A percentile compares a stretch with the other conserved stretches of the same genome.
These are phyloP conservation scores for Pelargonium cotyledonis DNA, from an alignment of 441 rosid genomes.

Conservation along the genomic window DNA sequence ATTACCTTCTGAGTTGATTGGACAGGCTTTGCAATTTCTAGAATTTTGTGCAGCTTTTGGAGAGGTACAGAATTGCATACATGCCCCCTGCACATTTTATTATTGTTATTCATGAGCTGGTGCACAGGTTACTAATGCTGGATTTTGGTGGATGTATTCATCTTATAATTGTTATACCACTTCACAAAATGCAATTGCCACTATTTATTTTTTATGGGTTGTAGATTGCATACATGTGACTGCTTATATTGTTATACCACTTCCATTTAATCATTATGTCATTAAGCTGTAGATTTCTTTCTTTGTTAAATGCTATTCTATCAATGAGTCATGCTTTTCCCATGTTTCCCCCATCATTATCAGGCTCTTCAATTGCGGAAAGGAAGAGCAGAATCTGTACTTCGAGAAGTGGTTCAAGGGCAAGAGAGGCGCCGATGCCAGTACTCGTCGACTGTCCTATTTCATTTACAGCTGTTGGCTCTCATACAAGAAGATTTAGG, in stretches of 20 bases:
- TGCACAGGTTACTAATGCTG: not conserved
- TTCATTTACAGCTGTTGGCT: slow-evolving; percentile 48
- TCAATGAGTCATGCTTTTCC: too few species aligned
- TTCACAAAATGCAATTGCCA: not conserved
- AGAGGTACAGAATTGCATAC: slow-evolving; percentile 30
- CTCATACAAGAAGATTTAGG: slow-evolving; percentile 44
- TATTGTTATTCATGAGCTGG: not conserved
- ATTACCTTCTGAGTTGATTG: slow-evolving; percentile 41
- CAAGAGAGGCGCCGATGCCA: slow-evolving; percentile 40
- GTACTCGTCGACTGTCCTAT: slow-evolving; percentile 36
- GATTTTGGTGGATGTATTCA: not conserved
- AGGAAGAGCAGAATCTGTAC: slow-evolving; percentile 59
- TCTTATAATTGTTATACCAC: not conserved
- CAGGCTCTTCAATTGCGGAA: slow-evolving; percentile 65
- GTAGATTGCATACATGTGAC: too few species aligned
- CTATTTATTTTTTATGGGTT: too few species aligned
- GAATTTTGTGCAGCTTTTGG: slow-evolving; percentile 72
- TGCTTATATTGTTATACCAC: too few species aligned
- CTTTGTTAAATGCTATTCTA: too few species aligned
- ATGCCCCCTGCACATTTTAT: slow-evolving; percentile 11
- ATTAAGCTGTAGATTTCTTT: too few species aligned
- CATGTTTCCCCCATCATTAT: not conserved
- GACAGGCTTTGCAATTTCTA: slow-evolving; percentile 53
- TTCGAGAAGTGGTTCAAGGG: slow-evolving; percentile 50
- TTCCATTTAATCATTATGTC: too few species aligned